Percentiles rank a stretch among this genome's conserved stretches.
Evolutionary conservation across 345 rosid species (phyloP).

Genomic region (Dipteronia dyeriana): DNA sequence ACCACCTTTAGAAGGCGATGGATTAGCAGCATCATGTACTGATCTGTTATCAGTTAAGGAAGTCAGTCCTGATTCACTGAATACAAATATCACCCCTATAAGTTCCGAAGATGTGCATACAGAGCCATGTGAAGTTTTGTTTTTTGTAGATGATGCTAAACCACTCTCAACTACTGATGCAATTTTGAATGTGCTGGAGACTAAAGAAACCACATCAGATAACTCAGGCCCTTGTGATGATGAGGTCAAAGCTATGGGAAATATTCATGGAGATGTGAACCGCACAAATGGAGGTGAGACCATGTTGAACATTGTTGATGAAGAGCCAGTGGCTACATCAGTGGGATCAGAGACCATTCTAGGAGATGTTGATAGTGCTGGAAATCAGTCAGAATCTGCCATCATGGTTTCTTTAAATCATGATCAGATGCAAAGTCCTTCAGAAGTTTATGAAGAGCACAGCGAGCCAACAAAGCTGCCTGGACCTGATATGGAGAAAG

Average conservation of each 20-base stretch:
- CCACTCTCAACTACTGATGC: conserved; percentile 10
- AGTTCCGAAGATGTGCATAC: conserved; percentile 27
- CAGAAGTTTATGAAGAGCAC: conserved; percentile 31
- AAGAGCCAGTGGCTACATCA: conserved; percentile 16
- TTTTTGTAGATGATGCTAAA: conserved; percentile 7
- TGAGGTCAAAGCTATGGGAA: conserved; percentile 12
- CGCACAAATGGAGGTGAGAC: conserved; percentile 18
- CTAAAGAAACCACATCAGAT: conserved; percentile 10
- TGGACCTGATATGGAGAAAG: conserved; percentile 36
- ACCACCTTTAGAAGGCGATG: conserved; percentile 32
- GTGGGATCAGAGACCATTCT: conserved; percentile 9
- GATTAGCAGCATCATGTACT: conserved; percentile 17
- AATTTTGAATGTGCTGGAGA: conserved; percentile 22
- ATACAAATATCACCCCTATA: conserved; percentile 7
- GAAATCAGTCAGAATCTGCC: conserved; percentile 16
- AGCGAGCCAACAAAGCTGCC: conserved; percentile 15
- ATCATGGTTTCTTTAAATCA: conserved; percentile 2
- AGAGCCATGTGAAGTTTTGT: conserved; percentile 22
- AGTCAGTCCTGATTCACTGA: not conserved
- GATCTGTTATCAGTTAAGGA: conserved; percentile 23
- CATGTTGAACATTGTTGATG: conserved; percentile 15
- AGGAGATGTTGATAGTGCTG: conserved; percentile 14
- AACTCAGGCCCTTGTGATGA: not conserved
- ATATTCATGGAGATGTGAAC: conserved; percentile 14
- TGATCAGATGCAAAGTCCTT: conserved; percentile 21